These are phyloP conservation scores for Neurospora cerealis DNA, from an alignment of 495 filamentous ascomycete species.

Conservation along the genomic window DNA sequence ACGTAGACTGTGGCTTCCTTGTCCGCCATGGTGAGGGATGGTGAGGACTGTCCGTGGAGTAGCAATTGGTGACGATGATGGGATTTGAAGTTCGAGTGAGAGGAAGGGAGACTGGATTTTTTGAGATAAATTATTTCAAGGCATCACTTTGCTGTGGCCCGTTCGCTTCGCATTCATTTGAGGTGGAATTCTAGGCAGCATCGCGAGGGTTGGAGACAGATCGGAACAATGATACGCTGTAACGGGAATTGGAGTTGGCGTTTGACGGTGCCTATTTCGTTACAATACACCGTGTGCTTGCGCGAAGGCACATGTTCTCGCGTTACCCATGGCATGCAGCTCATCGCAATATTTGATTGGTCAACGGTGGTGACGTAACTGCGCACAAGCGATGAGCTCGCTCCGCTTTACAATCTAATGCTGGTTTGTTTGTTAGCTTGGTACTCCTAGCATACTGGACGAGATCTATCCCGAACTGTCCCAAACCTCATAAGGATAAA, in stretches of 20 bases:
- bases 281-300: not conserved
- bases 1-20: slow-evolving; percentile 94
- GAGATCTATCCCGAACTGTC: not conserved
- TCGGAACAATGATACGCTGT: not conserved
- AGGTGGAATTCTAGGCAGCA: slow-evolving; percentile 17
- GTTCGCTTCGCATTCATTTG: not conserved
- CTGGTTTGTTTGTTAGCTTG: not conserved
- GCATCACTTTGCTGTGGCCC: not conserved
- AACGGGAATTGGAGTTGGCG: not conserved
- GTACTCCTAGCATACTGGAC: not conserved
- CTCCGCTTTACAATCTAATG: not conserved
- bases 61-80: not conserved
- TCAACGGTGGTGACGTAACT: not conserved
- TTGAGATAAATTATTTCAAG: not conserved
- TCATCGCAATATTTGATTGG: not conserved
- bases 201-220: not conserved
- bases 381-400: not conserved
- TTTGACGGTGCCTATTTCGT: not conserved
- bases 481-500: not conserved
- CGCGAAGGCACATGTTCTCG: slow-evolving; percentile 24
- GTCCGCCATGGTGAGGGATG: slow-evolving; percentile 58
- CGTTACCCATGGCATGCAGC: not conserved
- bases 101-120: not conserved
- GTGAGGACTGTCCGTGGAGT: not conserved
- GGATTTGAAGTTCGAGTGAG: not conserved